Percentiles rank a stretch among this genome's conserved stretches.
phyloP scores from a whole-genome alignment of 805 yeast genomes.

The Ogataea degrootiae region DNA sequence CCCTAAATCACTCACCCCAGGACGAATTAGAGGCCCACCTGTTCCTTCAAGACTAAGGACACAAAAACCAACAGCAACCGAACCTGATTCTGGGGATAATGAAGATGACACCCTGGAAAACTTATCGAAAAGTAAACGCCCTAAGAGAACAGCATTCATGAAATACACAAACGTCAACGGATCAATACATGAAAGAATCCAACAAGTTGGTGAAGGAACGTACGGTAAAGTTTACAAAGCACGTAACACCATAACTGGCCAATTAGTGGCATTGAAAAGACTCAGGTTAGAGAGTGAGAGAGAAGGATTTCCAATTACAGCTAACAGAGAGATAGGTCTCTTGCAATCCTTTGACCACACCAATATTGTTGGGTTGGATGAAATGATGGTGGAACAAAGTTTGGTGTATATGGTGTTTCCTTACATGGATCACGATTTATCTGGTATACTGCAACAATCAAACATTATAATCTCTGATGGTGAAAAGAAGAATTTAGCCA shows the following conservation, averaged over 20 bases:
- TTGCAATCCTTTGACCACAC: constrained; percentile 78
- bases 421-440: constrained; percentile 88
- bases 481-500: constrained; percentile 62
- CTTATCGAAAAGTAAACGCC: background rate
- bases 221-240: constrained; percentile 96
- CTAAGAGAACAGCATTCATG: constrained; percentile 17
- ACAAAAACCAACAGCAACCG: too few relatives aligned
- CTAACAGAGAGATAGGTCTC: constrained; percentile 83
- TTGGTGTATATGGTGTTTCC: constrained; percentile 87
- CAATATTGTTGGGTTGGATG: constrained; percentile 75
- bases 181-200: constrained; percentile 59
- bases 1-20: background rate
- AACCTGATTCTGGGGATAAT: too few relatives aligned
- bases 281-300: constrained; percentile 80
- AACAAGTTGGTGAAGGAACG: constrained; percentile 98
- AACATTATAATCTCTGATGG: constrained; percentile 56
- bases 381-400: constrained; percentile 80
- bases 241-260: constrained; percentile 58
- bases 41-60: background rate
- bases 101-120: background rate
- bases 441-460: constrained; percentile 80
- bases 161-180: constrained; percentile 19
- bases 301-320: constrained; percentile 96
- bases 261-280: constrained; percentile 80
- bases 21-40: background rate